phyloP scores from a whole-genome alignment of 1,284 basidiomycete species.

The Sanghuangporus sanghuang region DNA sequence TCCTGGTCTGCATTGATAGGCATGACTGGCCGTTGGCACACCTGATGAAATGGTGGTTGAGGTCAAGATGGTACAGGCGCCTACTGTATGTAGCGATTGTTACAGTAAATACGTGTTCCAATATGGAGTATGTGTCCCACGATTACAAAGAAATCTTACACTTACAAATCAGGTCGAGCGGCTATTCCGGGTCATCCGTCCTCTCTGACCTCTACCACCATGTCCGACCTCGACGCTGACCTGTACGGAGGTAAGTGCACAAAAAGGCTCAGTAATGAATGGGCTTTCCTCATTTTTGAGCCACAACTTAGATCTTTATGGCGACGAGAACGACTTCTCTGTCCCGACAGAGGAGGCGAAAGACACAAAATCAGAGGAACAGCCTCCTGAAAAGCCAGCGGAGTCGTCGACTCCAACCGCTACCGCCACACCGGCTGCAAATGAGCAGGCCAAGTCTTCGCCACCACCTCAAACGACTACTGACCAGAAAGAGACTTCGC shows the following conservation, averaged over 20 bases:
- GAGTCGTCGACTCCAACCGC: not conserved
- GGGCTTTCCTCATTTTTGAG: not conserved
- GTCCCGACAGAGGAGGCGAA: conserved; percentile 32
- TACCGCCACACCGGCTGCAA: conserved; percentile 18
- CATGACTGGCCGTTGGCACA: not conserved
- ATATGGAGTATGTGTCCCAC: not conserved
- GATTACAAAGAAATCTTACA: not conserved
- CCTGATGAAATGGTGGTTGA: not conserved
- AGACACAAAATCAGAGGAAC: conserved; percentile 18
- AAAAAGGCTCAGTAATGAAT: not conserved
- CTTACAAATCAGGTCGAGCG: not conserved
- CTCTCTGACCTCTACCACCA: conserved; percentile 21
- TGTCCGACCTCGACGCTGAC: conserved; percentile 81
- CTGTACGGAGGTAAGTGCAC: conserved; percentile 66
- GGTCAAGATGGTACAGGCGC: not conserved
- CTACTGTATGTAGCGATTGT: too few species aligned
- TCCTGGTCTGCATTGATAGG: conserved; percentile 1
- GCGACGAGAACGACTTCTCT: conserved; percentile 60
- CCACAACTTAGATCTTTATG: conserved; percentile 62
- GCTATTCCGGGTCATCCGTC: not conserved
- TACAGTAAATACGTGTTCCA: not conserved
- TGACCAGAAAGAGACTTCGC: conserved; percentile 20
- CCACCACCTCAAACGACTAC: conserved; percentile 7
- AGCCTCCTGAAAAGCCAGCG: conserved; percentile 3
- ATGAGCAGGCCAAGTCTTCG: conserved; percentile 23